Percentiles rank a stretch among this genome's conserved stretches.
Evolutionary conservation across 2,329 filamentous ascomycete genomes (phyloP).

Genomic region (Paracamarosporium sp.): DNA sequence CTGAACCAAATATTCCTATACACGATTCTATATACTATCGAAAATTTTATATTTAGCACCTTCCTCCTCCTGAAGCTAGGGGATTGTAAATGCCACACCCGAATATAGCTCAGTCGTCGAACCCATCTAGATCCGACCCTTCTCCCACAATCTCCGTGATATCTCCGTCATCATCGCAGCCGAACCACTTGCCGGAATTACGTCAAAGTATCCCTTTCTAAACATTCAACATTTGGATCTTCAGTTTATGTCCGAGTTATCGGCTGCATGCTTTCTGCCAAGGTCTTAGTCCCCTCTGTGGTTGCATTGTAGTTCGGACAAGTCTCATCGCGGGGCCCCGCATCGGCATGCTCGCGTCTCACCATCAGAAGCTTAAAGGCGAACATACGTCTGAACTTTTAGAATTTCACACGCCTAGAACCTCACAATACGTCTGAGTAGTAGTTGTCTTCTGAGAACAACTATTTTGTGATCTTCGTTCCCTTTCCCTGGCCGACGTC

Average conservation of each 20-base stretch:
- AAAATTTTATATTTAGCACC: too few relatives aligned
- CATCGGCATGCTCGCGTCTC: neutral
- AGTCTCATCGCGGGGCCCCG: neutral
- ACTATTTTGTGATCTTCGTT: neutral
- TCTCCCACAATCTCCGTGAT: neutral
- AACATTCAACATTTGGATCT: too few relatives aligned
- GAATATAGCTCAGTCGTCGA: too few relatives aligned
- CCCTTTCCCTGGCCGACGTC: neutral
- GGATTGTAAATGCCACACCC: too few relatives aligned
- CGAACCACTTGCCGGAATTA: slow-evolving; percentile 1
- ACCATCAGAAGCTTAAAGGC: neutral
- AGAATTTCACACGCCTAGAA: neutral
- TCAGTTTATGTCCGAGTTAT: neutral
- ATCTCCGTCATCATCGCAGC: neutral
- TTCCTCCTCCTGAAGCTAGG: too few relatives aligned
- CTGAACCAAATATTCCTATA: too few relatives aligned
- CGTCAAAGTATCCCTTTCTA: neutral
- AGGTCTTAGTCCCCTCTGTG: too few relatives aligned
- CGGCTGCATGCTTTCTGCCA: neutral
- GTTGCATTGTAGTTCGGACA: neutral
- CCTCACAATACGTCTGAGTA: neutral
- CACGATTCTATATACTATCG: too few relatives aligned
- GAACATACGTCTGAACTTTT: neutral
- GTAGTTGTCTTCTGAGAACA: neutral
- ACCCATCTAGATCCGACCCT: neutral